phyloP scores from a whole-genome alignment of 345 rosid genomes.

The Raphanus sativus region DNA sequence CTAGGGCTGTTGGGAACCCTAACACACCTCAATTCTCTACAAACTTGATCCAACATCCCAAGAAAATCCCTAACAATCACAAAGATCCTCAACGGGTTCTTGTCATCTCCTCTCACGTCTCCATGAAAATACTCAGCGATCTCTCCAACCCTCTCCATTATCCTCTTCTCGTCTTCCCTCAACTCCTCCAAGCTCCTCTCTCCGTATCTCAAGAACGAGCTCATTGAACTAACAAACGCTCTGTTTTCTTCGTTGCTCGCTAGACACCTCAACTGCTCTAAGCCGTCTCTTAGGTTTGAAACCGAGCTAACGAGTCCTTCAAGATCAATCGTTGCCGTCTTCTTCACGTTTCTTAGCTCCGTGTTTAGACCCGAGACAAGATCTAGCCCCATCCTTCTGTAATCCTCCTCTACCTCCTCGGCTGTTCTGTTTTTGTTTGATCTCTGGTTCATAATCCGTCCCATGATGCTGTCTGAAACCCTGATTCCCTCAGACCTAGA shows the following conservation, averaged over 20 bases:
- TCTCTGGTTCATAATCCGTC: conserved; percentile 64
- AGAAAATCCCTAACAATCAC: conserved; percentile 97
- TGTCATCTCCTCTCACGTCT: conserved; percentile 77
- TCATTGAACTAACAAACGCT: conserved; percentile 60
- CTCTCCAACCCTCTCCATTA: conserved; percentile 66
- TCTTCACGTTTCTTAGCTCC: conserved; percentile 87
- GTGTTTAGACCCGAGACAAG: conserved; percentile 79
- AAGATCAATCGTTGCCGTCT: conserved; percentile 81
- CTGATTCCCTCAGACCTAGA: conserved; percentile 85
- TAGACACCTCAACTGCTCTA: conserved; percentile 51
- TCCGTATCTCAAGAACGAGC: conserved; percentile 53
- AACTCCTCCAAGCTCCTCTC: conserved; percentile 64
- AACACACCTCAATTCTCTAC: conserved; percentile 77
- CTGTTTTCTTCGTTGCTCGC: conserved; percentile 49
- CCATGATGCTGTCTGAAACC: conserved; percentile 88
- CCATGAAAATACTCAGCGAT: conserved; percentile 96
- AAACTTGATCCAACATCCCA: conserved; percentile 91
- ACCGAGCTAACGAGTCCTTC: conserved; percentile 88
- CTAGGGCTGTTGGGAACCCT: conserved; percentile 60
- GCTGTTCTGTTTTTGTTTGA: conserved; percentile 50
- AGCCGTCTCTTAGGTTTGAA: conserved; percentile 68
- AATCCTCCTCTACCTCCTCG: conserved; percentile 85
- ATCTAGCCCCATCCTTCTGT: conserved; percentile 87
- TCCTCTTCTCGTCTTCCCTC: conserved; percentile 68
- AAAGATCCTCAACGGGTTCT: conserved; percentile 80